A percentile compares a stretch with the other conserved stretches of the same genome.
Conservation (phyloP, 169 alveolate genomes). For the Plasmodium knowlesi region DNA sequence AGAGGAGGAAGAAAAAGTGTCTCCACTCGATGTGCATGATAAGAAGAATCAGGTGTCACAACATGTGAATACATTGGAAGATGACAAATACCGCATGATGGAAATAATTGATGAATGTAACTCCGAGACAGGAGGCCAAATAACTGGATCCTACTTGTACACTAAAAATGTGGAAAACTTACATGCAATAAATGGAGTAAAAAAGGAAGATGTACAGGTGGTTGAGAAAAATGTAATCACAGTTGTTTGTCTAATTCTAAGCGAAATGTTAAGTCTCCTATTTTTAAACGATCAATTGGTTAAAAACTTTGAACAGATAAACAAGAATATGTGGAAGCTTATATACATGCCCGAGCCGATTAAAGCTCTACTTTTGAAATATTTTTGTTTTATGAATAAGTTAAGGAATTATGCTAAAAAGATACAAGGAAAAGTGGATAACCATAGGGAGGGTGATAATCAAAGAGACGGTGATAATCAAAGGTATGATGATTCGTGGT, state of each 20-base stretch:
- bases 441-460: background rate
- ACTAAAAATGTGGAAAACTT: conserved; percentile 26
- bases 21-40: background rate
- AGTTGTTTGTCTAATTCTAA: conserved; percentile 46
- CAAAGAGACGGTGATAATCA: background rate
- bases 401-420: conserved; percentile 37
- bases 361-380: conserved; percentile 5
- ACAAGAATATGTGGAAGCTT: conserved; percentile 39
- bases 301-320: conserved; percentile 32
- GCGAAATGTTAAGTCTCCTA: conserved; percentile 34
- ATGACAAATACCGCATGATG: conserved; percentile 24
- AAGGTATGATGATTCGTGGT: conserved; percentile 51
- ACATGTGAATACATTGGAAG: conserved; percentile 5
- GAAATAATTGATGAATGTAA: conserved; percentile 26
- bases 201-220: background rate
- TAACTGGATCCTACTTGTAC: conserved; percentile 30
- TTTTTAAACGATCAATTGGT: conserved; percentile 59
- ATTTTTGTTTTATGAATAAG: conserved; percentile 28
- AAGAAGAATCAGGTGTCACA: background rate
- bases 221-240: background rate
- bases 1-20: background rate
- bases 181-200: background rate
- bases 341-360: conserved; percentile 59
- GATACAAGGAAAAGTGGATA: background rate
- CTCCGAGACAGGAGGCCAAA: conserved; percentile 1